These are phyloP conservation scores for Lactarius indigo DNA, from an alignment of 768 basidiomycete species.

Conservation along the genomic window DNA sequence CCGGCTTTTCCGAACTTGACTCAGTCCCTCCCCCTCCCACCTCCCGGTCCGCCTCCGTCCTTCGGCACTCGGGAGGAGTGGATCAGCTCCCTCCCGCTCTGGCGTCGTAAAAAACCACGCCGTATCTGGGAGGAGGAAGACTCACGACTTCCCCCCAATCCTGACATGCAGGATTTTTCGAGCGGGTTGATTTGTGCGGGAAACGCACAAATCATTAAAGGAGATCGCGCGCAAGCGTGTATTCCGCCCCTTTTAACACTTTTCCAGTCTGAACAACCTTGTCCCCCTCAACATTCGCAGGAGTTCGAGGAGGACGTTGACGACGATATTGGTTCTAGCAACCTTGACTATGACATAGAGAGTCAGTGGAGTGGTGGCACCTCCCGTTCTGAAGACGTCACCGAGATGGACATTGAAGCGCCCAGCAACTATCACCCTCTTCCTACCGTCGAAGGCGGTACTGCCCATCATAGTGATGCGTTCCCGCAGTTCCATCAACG, in stretches of 20 bases:
- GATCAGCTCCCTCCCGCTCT: conserved; percentile 66
- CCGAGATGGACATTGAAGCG: conserved; percentile 34
- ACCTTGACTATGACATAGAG: conserved; percentile 39
- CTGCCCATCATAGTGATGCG: not conserved
- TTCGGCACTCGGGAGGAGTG: conserved; percentile 69
- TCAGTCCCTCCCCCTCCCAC: conserved; percentile 56
- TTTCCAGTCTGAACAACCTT: conserved; percentile 14
- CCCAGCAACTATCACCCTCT: conserved; percentile 20
- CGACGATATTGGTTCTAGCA: conserved; percentile 44
- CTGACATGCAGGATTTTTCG: conserved; percentile 55
- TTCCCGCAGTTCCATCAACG: conserved; percentile 1
- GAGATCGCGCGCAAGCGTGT: conserved; percentile 78
- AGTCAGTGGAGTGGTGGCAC: conserved; percentile 38
- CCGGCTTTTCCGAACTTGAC: conserved; percentile 53
- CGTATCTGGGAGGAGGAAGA: conserved; percentile 61
- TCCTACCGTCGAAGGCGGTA: conserved; percentile 6
- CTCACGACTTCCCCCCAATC: conserved; percentile 30
- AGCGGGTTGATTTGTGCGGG: conserved; percentile 73
- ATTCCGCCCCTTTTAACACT: conserved; percentile 63
- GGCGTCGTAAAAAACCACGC: conserved; percentile 66
- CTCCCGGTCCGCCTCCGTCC: conserved; percentile 58
- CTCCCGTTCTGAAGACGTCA: conserved; percentile 28
- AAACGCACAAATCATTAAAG: conserved; percentile 82
- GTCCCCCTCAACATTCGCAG: conserved; percentile 17
- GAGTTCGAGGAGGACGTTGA: conserved; percentile 37